Evolutionary conservation across 179 eudicot species (phyloP).

Genomic region (Spergularia azorica): DNA sequence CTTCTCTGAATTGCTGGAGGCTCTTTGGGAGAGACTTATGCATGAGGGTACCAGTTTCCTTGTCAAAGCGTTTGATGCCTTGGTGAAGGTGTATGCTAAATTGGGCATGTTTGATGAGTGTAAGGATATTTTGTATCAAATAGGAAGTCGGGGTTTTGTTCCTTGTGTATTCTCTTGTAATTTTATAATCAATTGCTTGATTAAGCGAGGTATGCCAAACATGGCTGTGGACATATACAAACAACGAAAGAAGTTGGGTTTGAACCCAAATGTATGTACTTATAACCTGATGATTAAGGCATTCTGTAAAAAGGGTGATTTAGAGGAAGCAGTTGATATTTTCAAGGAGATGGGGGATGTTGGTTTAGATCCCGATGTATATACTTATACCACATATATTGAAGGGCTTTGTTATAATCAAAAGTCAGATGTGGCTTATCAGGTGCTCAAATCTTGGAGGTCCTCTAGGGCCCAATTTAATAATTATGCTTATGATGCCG

Average conservation of each 20-base stretch:
- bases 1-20: slow-evolving; percentile 49
- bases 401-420: slow-evolving; percentile 55
- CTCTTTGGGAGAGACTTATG: slow-evolving; percentile 36
- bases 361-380: slow-evolving; percentile 46
- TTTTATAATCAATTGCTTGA: slow-evolving; percentile 52
- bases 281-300: slow-evolving; percentile 60
- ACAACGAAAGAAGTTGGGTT: slow-evolving; percentile 46
- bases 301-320: slow-evolving; percentile 46
- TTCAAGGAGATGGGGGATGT: slow-evolving; percentile 54
- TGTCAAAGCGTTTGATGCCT: slow-evolving; percentile 43
- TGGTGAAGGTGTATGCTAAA: slow-evolving; percentile 56
- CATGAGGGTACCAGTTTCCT: slow-evolving; percentile 30
- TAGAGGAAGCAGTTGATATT: slow-evolving; percentile 46
- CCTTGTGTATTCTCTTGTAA: slow-evolving; percentile 53
- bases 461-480: slow-evolving; percentile 27
- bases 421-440: slow-evolving; percentile 43
- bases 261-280: slow-evolving; percentile 57
- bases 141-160: slow-evolving; percentile 41
- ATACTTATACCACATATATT: slow-evolving; percentile 46
- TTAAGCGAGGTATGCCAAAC: slow-evolving; percentile 41
- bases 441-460: slow-evolving; percentile 39
- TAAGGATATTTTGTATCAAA: slow-evolving; percentile 43
- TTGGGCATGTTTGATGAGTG: slow-evolving; percentile 58
- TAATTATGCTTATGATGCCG: slow-evolving; percentile 47
- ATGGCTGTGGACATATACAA: slow-evolving; percentile 42